Evolutionary conservation across 2,329 filamentous ascomycete genomes (phyloP).

Genomic region (Pestalotiopsis sp.): DNA sequence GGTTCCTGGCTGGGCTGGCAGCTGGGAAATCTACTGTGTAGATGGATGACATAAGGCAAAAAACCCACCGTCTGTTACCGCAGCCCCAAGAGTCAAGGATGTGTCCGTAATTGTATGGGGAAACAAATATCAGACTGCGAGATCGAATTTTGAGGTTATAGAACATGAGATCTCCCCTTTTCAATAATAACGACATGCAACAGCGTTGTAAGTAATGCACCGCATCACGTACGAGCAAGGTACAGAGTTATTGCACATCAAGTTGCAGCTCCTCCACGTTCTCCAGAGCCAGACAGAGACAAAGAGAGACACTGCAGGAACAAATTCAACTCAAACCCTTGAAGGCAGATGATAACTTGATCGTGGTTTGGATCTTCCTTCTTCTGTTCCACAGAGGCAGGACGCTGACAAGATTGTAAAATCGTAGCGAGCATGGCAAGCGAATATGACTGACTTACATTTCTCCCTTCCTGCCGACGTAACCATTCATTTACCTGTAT

Average conservation of each 20-base stretch:
- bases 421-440: not conserved
- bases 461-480: not conserved
- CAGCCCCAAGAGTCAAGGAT: not conserved
- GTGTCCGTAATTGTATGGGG: not conserved
- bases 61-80: not conserved
- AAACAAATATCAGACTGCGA: not conserved
- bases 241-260: not conserved
- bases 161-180: no score
- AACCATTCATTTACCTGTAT: not conserved
- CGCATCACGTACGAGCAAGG: not conserved
- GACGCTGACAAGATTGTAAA: not conserved
- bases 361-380: not conserved
- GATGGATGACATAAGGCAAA: not conserved
- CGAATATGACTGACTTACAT: not conserved
- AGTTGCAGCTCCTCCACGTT: not conserved
- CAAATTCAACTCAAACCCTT: not conserved
- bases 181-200: no score
- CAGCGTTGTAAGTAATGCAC: no score
- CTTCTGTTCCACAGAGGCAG: no score
- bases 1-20: no score
- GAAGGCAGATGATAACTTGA: not conserved
- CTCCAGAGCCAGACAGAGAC: not conserved
- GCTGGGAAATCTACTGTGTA: not conserved
- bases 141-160: not conserved
- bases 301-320: not conserved